Percentiles rank a stretch among this genome's conserved stretches.
phyloP scores from a whole-genome alignment of 2,329 filamentous ascomycete species.

The Colletotrichum echinochloae region DNA sequence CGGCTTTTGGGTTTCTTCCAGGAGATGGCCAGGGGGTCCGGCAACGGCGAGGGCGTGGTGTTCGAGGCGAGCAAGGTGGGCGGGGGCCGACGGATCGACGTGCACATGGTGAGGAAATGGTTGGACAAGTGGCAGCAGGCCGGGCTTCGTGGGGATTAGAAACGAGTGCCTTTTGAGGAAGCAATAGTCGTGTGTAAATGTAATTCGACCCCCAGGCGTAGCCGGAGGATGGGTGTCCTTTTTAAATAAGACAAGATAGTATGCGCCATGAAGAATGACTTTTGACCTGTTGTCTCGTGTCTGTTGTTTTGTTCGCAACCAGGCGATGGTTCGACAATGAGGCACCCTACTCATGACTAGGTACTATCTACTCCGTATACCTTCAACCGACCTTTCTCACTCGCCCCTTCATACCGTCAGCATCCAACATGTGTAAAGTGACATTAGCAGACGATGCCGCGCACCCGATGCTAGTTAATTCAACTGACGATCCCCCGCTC shows the following conservation, averaged over 20 bases:
- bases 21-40: neutral
- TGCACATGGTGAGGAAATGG: neutral
- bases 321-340: neutral
- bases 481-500: no score
- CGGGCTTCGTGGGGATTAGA: neutral
- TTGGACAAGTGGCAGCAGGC: slow-evolving; percentile 9
- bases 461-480: no score
- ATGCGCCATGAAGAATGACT: neutral
- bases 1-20: slow-evolving; percentile 29
- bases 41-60: slow-evolving; percentile 7
- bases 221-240: no score
- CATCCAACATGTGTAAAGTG: slow-evolving; percentile 39
- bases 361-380: no score
- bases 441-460: slow-evolving; percentile 53
- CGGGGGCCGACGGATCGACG: neutral
- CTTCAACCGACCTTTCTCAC: no score
- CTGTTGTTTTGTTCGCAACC: neutral
- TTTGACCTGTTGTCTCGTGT: neutral
- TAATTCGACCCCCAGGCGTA: no score
- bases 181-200: neutral
- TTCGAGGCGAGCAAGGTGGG: neutral
- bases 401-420: no score
- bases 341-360: no score
- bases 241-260: no score
- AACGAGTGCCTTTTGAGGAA: neutral